Conservation (phyloP, 2,329 filamentous ascomycete genomes). For the Pseudogymnoascus sp. region DNA sequence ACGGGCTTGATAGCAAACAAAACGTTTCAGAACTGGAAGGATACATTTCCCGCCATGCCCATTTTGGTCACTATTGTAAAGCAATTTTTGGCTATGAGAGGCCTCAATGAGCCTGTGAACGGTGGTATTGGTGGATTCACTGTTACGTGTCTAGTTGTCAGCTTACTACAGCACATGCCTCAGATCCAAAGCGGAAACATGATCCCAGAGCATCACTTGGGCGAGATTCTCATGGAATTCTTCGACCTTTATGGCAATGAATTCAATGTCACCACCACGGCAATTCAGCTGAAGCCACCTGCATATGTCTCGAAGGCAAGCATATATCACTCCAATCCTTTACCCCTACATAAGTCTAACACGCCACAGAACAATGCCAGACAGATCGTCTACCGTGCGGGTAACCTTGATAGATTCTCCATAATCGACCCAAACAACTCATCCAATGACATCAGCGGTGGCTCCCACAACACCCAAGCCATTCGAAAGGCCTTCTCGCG, state of each 20-base stretch:
- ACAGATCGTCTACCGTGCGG: constrained; percentile 38
- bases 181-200: constrained; percentile 54
- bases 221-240: constrained; percentile 77
- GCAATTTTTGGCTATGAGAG: constrained; percentile 83
- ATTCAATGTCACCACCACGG: constrained; percentile 61
- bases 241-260: constrained; percentile 80
- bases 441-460: constrained; percentile 82
- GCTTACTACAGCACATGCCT: constrained; percentile 74
- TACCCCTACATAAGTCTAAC: neutral
- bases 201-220: constrained; percentile 58
- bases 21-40: constrained; percentile 75
- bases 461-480: constrained; percentile 60
- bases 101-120: constrained; percentile 81
- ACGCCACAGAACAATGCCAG: constrained; percentile 13
- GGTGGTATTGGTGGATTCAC: constrained; percentile 92
- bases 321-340: constrained; percentile 11
- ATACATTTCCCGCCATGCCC: constrained; percentile 74
- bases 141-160: constrained; percentile 87
- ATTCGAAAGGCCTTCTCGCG: constrained; percentile 64
- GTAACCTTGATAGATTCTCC: constrained; percentile 58
- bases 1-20: constrained; percentile 71
- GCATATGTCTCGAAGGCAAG: constrained; percentile 69
- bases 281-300: constrained; percentile 69
- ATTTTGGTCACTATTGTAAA: constrained; percentile 82
- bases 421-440: constrained; percentile 88